Base-by-base conservation (phyloP, 805 yeast species). In the Suhomyces faveliae region DNA sequence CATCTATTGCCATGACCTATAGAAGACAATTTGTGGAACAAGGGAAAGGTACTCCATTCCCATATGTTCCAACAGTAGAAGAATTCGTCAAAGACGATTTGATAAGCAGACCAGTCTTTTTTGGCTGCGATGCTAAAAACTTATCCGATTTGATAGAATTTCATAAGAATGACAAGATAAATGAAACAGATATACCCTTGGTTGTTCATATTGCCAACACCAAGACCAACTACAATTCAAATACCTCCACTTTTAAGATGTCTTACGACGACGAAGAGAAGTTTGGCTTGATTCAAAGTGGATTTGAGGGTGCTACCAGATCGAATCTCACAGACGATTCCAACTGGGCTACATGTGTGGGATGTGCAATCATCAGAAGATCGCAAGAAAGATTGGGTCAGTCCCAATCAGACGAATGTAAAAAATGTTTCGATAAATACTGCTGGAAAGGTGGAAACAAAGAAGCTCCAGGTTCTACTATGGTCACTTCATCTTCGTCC, bases 1-100 rank as follows among this genome's bases (percentile, higher is more conserved):
- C 73, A 1, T 67, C 76, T 0, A 50, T 71, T 42, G 60, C 69
- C 23, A 61, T 59, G 20, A 66, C 76, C 0, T 71, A 61, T 48
- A 48, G 62, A 42, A 48, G 56, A 9, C 56, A 60, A 44, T 54
- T 58, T 35, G 48, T 55, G 45, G 39, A 33, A 5, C 67, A 63
- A 41, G 66, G 64, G 3, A 56, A 55, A 43, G 59, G 59, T 8
- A 54, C 64, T 9, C 56, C 63, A 9, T 63, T 61, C 56, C 68
- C 68, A 0, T 46, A 51, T 29, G 64, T 61, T 12, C 68, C 68
- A 2, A 60, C 57, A 35, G 47, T 41, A 2, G 49, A 51, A 13
- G 48, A 57, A 9, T 63, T 60, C 50, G 40, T 56, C 25, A 50
- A 55, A 44, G 51, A 55, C 45, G 55, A 59, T 49, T 49, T 63